Conservation (phyloP, 1,139 yeast genomes). For the Kodamaea arcana region DNA sequence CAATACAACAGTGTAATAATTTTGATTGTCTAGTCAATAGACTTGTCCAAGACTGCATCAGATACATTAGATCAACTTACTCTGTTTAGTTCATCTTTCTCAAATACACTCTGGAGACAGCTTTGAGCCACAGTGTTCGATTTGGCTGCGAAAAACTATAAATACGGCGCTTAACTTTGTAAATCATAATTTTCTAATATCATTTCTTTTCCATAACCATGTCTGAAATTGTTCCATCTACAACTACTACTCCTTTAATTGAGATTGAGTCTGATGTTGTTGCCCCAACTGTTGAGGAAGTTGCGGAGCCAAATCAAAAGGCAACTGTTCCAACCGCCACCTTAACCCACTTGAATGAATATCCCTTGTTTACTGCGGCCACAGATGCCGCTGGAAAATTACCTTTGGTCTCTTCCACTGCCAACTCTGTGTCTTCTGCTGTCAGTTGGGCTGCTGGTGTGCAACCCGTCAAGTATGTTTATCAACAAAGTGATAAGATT, state of each 20-base stretch:
- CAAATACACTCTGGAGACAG: too few species aligned
- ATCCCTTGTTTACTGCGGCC: constrained; percentile 22
- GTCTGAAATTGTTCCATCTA: background rate
- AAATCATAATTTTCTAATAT: background rate
- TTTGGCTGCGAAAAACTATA: background rate
- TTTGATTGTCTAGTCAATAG: too few species aligned
- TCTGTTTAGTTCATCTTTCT: too few species aligned
- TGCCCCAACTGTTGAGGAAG: background rate
- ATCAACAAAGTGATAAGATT: constrained; percentile 25
- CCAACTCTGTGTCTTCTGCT: constrained; percentile 14
- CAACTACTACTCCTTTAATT: background rate
- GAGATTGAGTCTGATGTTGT: background rate
- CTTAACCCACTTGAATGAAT: constrained; percentile 19
- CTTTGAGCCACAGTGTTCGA: too few species aligned
- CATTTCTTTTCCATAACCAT: background rate
- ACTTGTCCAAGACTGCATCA: too few species aligned
- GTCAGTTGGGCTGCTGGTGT: constrained; percentile 16
- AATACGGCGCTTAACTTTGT: too few species aligned
- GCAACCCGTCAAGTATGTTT: constrained; percentile 24
- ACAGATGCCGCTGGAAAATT: constrained; percentile 13
- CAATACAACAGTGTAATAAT: too few species aligned
- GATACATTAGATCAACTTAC: too few species aligned
- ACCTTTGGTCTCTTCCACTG: constrained; percentile 18
- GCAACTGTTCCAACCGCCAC: background rate
- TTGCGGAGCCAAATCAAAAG: too few species aligned